Evolutionary conservation across 768 basidiomycete genomes (phyloP), one percentile per base, ranked within the genome.

Genomic region (Podaxis pistillaris): DNA sequence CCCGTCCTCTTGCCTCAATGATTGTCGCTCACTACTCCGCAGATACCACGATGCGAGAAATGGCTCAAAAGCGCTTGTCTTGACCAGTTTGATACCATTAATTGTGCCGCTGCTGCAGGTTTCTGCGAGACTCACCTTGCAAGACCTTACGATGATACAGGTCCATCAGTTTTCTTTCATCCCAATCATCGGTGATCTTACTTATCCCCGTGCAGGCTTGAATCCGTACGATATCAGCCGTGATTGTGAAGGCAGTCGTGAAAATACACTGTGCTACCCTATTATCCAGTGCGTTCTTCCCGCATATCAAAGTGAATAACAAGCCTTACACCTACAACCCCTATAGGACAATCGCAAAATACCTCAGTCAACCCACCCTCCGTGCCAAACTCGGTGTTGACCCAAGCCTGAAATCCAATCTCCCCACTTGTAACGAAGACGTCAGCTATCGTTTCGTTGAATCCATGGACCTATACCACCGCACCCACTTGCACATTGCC

Each of bases 191-290:
- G 1, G 22, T 56, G 28, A 9, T n/a, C 3, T 22, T 44, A 41
- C 2, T 6, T 26, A 17, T 17, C n/a, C 5, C 9, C 12, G 1
- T 24, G 6, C 54, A 79, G 79, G 77, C 15, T 73, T 75, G 71
- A 86, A 87, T 69, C 84, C 83, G 1, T 92, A 93, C 68, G 90
- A 93, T 68, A 82, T 93, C 56, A 87, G 82, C 68, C 81, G 82
- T 68, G 72, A 76, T 30, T 91, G 89, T 62, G 79, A 82, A 64
- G 81, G 86, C 62, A 69, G 72, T 26, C 71, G 82, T 7, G 66
- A 56, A 2, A 80, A 79, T 2, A 78, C 77, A 0, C 78, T 88
- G 12, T 90, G 88, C 71, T 87, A 89, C 67, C 83, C 86, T 1
- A 75, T 84, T 15, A 86, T 78, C 8, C 69, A 65, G 76, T 76